Conservation (phyloP, 2,329 filamentous ascomycete genomes). For the Didymella lethalis region DNA sequence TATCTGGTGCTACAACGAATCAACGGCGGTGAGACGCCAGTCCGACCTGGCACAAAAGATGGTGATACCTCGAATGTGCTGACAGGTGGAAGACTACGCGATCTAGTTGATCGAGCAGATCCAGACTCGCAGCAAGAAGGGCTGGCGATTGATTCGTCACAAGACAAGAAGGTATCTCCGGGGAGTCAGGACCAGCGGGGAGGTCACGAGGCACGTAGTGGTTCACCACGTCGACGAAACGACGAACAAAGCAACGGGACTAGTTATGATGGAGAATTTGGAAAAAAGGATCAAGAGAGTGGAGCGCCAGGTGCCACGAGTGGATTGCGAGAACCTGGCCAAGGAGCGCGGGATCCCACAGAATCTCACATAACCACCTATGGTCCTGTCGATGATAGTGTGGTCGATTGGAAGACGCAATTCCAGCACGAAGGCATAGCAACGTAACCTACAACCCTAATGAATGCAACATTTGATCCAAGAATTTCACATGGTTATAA, state of each 20-base stretch:
- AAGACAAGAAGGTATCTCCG: not conserved
- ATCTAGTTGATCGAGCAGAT: slow-evolving; percentile 20
- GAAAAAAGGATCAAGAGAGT: slow-evolving; percentile 6
- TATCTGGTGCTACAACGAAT: slow-evolving; percentile 58
- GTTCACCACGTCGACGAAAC: slow-evolving; percentile 17
- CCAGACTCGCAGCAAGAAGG: slow-evolving; percentile 6
- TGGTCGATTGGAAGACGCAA: slow-evolving; percentile 13
- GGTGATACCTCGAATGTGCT: slow-evolving; percentile 30
- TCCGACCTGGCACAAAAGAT: slow-evolving; percentile 28
- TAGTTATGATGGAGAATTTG: slow-evolving; percentile 9
- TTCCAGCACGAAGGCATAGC: slow-evolving; percentile 12
- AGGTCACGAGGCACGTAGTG: slow-evolving; percentile 12
- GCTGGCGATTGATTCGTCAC: slow-evolving; percentile 15
- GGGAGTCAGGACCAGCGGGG: not conserved
- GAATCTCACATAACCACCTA: not conserved
- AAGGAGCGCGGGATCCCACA: slow-evolving; percentile 2
- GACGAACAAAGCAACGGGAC: slow-evolving; percentile 13
- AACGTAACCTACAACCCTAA: slow-evolving; percentile 6
- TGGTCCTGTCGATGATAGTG: not conserved
- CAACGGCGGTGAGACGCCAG: slow-evolving; percentile 35
- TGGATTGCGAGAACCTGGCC: not conserved
- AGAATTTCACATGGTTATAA: no score
- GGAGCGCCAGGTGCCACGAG: slow-evolving; percentile 1
- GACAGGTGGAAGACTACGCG: slow-evolving; percentile 29
- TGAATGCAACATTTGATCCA: not conserved